A percentile compares a stretch with the other conserved stretches of the same genome.
Conservation (phyloP, 208 protist genomes). For the Acanthamoeba pearcei region DNA sequence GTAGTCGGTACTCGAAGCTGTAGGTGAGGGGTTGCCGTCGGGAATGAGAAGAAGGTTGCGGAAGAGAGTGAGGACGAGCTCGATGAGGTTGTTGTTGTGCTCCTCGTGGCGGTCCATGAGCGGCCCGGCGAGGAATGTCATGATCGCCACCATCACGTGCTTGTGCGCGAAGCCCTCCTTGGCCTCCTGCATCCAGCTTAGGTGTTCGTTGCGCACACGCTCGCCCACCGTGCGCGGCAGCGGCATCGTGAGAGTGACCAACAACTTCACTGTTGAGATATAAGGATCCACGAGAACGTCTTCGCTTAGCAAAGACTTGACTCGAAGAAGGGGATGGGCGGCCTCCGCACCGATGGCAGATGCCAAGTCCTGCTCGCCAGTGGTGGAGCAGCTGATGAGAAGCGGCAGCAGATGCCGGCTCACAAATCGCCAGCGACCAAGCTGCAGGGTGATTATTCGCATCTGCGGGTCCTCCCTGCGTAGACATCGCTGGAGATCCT, state of each 20-base stretch:
- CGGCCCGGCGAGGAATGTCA: constrained; percentile 32
- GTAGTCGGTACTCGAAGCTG: constrained; percentile 37
- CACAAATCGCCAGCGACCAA: constrained; percentile 49
- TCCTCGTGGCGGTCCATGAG: not conserved
- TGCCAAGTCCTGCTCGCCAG: constrained; percentile 24
- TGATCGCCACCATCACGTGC: constrained; percentile 35
- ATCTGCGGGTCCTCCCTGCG: constrained; percentile 27
- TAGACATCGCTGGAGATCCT: constrained; percentile 51
- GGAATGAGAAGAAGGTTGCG: constrained; percentile 49
- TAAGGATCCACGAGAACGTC: not conserved
- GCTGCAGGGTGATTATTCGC: constrained; percentile 35
- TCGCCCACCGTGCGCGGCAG: not conserved
- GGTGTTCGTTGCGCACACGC: constrained; percentile 34
- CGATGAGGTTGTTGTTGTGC: constrained; percentile 54
- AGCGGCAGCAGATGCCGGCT: constrained; percentile 52
- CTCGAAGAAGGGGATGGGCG: not conserved
- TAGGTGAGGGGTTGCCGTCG: constrained; percentile 4
- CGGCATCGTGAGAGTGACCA: constrained; percentile 71
- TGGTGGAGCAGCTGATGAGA: constrained; percentile 15
- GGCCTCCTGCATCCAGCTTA: constrained; percentile 46
- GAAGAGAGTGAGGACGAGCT: constrained; percentile 64
- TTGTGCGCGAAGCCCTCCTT: constrained; percentile 57
- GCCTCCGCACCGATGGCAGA: not conserved
- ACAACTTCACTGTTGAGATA: constrained; percentile 16
- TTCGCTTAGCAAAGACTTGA: not conserved